phyloP scores from a whole-genome alignment of 805 yeast genomes.

The Yarrowia phangngaensis region DNA sequence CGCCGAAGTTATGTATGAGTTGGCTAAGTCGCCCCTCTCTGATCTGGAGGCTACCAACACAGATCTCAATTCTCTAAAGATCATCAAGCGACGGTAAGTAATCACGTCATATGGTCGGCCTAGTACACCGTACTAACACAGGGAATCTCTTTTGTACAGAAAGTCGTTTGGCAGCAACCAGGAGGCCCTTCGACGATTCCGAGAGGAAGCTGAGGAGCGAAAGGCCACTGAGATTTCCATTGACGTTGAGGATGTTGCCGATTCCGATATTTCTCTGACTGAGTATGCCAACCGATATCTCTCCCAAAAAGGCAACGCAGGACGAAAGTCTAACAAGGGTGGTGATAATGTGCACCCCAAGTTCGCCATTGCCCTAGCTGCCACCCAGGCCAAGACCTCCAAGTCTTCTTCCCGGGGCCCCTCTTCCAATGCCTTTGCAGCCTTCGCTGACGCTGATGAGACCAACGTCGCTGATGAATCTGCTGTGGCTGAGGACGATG shows the following conservation, averaged over 20 bases:
- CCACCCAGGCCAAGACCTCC: conserved; percentile 26
- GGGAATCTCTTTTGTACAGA: conserved; percentile 22
- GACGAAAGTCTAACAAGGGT: conserved; percentile 5
- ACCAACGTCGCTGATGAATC: conserved; percentile 19
- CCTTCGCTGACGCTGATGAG: conserved; percentile 26
- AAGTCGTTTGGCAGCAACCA: conserved; percentile 23
- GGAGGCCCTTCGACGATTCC: conserved; percentile 21
- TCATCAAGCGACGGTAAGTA: conserved; percentile 26
- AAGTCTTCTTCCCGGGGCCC: conserved; percentile 12
- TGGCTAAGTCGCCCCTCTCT: conserved; percentile 37
- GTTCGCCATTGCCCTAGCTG: conserved; percentile 29
- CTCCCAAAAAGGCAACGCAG: conserved; percentile 12
- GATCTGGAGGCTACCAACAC: conserved; percentile 27
- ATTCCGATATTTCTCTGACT: conserved; percentile 27
- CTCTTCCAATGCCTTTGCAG: conserved; percentile 23
- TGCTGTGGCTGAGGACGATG: conserved; percentile 27
- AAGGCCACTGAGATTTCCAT: conserved; percentile 23
- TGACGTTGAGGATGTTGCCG: conserved; percentile 28
- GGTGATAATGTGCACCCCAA: conserved; percentile 28
- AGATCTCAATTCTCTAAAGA: conserved; percentile 14
- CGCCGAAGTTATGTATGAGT: conserved; percentile 33
- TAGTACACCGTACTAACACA: conserved; percentile 14
- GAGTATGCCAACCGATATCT: conserved; percentile 29
- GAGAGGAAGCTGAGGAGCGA: conserved; percentile 27
- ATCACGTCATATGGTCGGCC: neutral